Conservation (phyloP, 2,329 filamentous ascomycete species). For the Anisogramma anomala region DNA sequence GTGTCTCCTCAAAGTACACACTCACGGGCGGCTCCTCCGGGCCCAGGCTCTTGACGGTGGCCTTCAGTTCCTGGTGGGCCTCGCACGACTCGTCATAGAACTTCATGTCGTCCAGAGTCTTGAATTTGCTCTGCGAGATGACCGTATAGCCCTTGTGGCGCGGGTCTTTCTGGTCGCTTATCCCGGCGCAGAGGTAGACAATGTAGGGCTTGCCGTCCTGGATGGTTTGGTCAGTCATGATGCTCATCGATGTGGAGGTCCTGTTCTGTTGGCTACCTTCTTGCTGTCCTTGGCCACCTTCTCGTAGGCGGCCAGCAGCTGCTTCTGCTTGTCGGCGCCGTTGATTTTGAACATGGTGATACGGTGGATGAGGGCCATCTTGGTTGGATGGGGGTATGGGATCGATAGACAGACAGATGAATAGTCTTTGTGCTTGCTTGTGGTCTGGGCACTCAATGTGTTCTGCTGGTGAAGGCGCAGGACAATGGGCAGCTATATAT, state of each 20-base stretch:
- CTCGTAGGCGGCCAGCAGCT: conserved; percentile 34
- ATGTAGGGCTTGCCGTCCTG: conserved; percentile 65
- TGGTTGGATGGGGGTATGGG: neutral
- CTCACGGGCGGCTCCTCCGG: conserved; percentile 27
- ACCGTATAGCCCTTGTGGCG: conserved; percentile 56
- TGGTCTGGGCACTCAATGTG: neutral
- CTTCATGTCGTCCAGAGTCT: conserved; percentile 53
- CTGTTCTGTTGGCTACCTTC: conserved; percentile 29
- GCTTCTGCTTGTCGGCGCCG: conserved; percentile 30
- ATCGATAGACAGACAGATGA: neutral
- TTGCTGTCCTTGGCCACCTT: conserved; percentile 28
- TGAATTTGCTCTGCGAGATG: conserved; percentile 51
- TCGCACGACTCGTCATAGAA: conserved; percentile 51
- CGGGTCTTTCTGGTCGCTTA: conserved; percentile 41
- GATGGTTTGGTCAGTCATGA: neutral
- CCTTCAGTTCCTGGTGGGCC: conserved; percentile 33
- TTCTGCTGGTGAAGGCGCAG: too few species aligned
- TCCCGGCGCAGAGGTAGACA: conserved; percentile 40
- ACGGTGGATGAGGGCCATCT: conserved; percentile 35
- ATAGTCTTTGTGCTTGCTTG: too few species aligned
- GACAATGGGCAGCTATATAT: too few species aligned
- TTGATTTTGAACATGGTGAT: conserved; percentile 44
- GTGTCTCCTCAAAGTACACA: conserved; percentile 27
- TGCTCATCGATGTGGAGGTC: too few species aligned
- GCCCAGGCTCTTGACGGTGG: conserved; percentile 21